These are phyloP conservation scores for Eimeria sp. DNA, from an alignment of 169 alveolate species.

Conservation along the genomic window DNA sequence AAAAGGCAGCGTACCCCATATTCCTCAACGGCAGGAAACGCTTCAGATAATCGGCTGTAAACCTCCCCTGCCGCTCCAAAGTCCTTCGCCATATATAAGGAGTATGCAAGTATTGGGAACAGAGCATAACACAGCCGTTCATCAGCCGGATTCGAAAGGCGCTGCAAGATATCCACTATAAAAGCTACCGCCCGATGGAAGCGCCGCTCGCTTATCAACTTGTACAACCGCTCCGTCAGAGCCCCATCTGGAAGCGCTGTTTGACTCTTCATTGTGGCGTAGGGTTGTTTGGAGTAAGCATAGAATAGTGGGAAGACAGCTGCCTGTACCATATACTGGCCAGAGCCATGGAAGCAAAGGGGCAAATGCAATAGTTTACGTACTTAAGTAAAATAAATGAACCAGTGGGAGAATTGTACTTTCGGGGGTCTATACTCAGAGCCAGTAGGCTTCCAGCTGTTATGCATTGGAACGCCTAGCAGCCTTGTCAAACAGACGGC, in stretches of 20 bases:
- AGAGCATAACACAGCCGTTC: neutral
- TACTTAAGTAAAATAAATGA: neutral
- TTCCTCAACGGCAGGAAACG: conserved; percentile 52
- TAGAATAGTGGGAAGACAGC: neutral
- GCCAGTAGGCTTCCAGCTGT: neutral
- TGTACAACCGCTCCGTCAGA: conserved; percentile 42
- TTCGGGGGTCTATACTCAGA: neutral
- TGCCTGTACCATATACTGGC: neutral
- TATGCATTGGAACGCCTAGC: neutral
- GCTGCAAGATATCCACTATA: conserved; percentile 11
- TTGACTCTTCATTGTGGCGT: neutral
- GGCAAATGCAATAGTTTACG: neutral
- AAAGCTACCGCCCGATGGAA: neutral
- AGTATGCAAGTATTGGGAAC: conserved; percentile 53
- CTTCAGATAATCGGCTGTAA: conserved; percentile 20
- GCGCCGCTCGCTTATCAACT: neutral
- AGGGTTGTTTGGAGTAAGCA: too few relatives aligned
- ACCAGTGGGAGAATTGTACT: too few relatives aligned
- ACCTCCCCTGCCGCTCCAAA: conserved; percentile 53
- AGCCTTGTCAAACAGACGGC: neutral
- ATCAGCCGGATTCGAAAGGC: neutral
- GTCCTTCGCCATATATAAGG: conserved; percentile 28
- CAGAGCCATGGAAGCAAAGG: neutral
- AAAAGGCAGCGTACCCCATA: neutral
- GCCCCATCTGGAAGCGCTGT: conserved; percentile 25